Conservation (phyloP, 768 basidiomycete species). For the Cantharellus anzutake region DNA sequence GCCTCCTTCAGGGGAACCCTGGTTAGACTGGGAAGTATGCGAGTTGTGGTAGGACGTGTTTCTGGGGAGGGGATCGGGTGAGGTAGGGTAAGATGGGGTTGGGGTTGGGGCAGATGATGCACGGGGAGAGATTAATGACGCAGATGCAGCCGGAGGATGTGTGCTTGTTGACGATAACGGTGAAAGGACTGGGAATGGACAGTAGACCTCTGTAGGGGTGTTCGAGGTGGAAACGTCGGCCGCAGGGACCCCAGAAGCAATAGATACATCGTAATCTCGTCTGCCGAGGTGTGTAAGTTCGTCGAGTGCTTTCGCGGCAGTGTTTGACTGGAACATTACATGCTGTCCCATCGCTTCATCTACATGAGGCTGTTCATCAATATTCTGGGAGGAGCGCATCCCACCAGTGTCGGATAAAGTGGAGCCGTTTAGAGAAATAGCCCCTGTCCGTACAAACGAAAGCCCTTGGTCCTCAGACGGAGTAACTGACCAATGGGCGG, state of each 20-base stretch:
- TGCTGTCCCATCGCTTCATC: background rate
- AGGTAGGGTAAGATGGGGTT: background rate
- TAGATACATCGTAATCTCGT: background rate
- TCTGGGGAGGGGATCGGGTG: no score
- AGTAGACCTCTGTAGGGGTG: background rate
- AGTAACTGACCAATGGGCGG: slow-evolving; percentile 14
- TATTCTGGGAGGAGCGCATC: background rate
- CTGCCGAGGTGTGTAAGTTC: background rate
- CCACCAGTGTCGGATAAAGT: slow-evolving; percentile 15
- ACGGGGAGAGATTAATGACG: background rate
- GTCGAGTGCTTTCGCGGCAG: no score
- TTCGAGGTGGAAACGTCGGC: background rate
- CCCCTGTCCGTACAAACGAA: background rate
- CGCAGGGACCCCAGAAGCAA: background rate
- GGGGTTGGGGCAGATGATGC: background rate
- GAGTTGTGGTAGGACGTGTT: no score
- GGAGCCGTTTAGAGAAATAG: slow-evolving; percentile 9
- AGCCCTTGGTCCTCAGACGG: slow-evolving; percentile 10
- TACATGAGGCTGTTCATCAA: background rate
- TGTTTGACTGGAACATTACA: no score
- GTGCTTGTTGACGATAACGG: background rate
- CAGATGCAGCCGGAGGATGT: background rate
- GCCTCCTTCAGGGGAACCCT: no score
- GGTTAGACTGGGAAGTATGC: no score
- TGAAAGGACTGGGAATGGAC: background rate